phyloP scores from a whole-genome alignment of 805 yeast species.

The Pichia deserticola region DNA sequence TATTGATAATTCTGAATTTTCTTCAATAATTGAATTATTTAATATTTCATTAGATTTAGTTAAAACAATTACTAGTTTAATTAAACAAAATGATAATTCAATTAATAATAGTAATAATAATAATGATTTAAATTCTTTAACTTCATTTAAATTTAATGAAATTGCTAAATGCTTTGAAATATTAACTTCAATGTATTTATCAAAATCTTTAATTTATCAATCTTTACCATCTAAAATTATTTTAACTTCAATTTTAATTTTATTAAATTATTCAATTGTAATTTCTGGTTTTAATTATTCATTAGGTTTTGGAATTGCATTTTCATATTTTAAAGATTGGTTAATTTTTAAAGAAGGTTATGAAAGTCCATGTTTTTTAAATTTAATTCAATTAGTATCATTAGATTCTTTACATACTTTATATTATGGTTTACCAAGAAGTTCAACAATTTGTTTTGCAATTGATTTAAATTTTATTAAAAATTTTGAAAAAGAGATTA shows the following conservation, averaged over 20 bases:
- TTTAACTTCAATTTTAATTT: slow-evolving; percentile 32
- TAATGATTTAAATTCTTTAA: not conserved
- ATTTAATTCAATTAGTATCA: slow-evolving; percentile 40
- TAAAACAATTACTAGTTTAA: not conserved
- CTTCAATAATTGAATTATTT: slow-evolving; percentile 34
- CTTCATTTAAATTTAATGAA: slow-evolving; percentile 25
- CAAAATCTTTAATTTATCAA: slow-evolving; percentile 23
- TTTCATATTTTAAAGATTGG: slow-evolving; percentile 52
- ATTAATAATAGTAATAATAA: not conserved
- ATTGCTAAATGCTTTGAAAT: slow-evolving; percentile 31
- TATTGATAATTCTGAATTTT: slow-evolving; percentile 25
- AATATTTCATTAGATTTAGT: slow-evolving; percentile 29
- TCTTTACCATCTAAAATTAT: slow-evolving; percentile 24
- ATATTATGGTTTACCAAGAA: slow-evolving; percentile 38
- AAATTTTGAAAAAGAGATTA: slow-evolving; percentile 10
- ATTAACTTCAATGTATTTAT: slow-evolving; percentile 32
- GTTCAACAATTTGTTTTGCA: slow-evolving; percentile 17
- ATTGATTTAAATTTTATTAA: slow-evolving; percentile 15
- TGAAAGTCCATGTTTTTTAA: slow-evolving; percentile 18
- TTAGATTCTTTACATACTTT: slow-evolving; percentile 48
- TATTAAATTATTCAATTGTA: slow-evolving; percentile 49
- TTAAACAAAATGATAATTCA: not conserved
- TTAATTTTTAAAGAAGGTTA: slow-evolving; percentile 34
- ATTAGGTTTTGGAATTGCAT: slow-evolving; percentile 46
- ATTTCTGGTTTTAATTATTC: slow-evolving; percentile 56